A percentile compares a stretch with the other conserved stretches of the same genome.
These are phyloP conservation scores for Apocynum venetum DNA, from an alignment of 257 asterid species.

Conservation along the genomic window DNA sequence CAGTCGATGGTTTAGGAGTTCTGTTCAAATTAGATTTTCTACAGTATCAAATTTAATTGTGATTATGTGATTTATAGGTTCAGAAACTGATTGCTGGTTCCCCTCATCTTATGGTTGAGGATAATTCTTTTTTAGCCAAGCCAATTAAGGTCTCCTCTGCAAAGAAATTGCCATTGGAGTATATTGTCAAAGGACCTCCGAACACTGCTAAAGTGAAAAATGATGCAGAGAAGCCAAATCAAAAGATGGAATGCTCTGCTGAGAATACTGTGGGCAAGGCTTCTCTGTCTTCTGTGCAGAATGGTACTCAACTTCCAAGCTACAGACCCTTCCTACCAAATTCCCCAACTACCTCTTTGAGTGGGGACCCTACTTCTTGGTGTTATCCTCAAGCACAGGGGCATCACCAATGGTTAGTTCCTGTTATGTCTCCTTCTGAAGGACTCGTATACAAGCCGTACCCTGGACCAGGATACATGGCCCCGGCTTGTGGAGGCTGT, in stretches of 20 bases:
- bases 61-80: slow-evolving; percentile 41
- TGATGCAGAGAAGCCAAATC: slow-evolving; percentile 30
- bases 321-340: slow-evolving; percentile 22
- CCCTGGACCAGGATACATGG: slow-evolving; percentile 47
- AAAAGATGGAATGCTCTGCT: slow-evolving; percentile 58
- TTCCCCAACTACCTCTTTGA: slow-evolving; percentile 27
- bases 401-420: slow-evolving; percentile 82
- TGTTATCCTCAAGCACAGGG: slow-evolving; percentile 51
- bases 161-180: slow-evolving; percentile 45
- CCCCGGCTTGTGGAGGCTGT: slow-evolving; percentile 34
- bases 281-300: slow-evolving; percentile 41
- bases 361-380: slow-evolving; percentile 34
- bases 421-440: slow-evolving; percentile 89
- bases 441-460: slow-evolving; percentile 86
- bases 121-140: slow-evolving; percentile 32
- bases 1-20: background rate
- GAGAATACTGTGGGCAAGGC: slow-evolving; percentile 50
- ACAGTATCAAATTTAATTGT: background rate
- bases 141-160: slow-evolving; percentile 36
- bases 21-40: background rate
- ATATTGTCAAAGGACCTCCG: slow-evolving; percentile 31
- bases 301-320: slow-evolving; percentile 25
- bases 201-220: slow-evolving; percentile 35
- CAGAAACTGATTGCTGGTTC: slow-evolving; percentile 68
- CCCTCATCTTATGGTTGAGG: slow-evolving; percentile 59